Evolutionary conservation across 306 rosid species (phyloP), one percentile per base, ranked within the genome.

Genomic region (Sophora flavescens): DNA sequence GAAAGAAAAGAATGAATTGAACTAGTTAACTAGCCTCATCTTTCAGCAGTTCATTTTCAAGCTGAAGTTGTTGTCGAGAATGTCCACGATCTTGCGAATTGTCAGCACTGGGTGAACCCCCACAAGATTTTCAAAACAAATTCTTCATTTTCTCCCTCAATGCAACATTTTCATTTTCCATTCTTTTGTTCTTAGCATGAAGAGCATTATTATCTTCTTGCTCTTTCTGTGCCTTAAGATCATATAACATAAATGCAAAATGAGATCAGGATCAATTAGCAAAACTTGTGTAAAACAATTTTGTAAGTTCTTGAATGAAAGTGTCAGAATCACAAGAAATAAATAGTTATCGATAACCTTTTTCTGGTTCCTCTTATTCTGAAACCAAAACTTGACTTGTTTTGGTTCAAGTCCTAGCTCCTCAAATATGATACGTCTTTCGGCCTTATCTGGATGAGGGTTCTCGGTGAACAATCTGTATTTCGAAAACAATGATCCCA

Each of bases 321-420:
- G 22, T 22, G 22, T 22, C 22, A 22, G 22, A 22, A 22, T 22
- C 22, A 22, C 22, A 22, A 1, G 22, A 22, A 22, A 22, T 22
- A 22, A 22, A 22, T 22, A 22, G 22, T 0, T 22, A 22, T 22
- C 22, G 22, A 22, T 22, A 2, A 91, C 98, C 97, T 89, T 89
- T 17, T 54, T 50, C 14, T 87, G 90, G n/a, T 86, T 87, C 63
- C 97, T 84, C 82, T 83, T 93, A 70, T 93, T 88, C 65, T 89
- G 96, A 76, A 93, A 93, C 97, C 98, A 93, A 68, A 84, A 88
- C 71, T 81, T 88, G 48, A 93, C 77, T 75, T 93, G 97, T 45
- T 54, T 84, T 53, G 88, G 11, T 13, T 87, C 88, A 4, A 93
- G 88, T 33, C 92, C 90, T 0, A 89, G 80, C 36, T 86, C 89